Conservation (phyloP, 2,329 filamentous ascomycete genomes). For the Fusarium nelsonii region DNA sequence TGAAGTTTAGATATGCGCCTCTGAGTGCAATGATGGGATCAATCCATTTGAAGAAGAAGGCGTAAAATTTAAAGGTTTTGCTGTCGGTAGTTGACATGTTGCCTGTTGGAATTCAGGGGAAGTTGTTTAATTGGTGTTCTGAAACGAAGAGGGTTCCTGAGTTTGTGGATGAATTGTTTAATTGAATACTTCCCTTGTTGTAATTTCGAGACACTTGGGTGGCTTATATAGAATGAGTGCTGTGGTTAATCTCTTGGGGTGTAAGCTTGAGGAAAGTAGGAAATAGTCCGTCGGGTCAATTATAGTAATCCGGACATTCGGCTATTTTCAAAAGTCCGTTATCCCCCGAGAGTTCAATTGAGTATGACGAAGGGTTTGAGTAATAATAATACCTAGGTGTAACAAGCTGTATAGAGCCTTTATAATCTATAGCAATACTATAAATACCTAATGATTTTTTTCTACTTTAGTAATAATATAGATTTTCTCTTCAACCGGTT, state of each 20-base stretch:
- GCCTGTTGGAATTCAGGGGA: not conserved
- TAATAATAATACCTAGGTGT: not conserved
- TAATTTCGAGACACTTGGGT: not conserved
- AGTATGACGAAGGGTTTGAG: not conserved
- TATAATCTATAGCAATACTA: too few species aligned
- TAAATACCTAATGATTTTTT: too few species aligned
- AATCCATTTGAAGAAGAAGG: slow-evolving; percentile 21
- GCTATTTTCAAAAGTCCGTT: slow-evolving; percentile 1
- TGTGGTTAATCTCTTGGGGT: not conserved
- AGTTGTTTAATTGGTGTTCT: not conserved
- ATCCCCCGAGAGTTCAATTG: too few species aligned
- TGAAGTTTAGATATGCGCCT: slow-evolving; percentile 20
- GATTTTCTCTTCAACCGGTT: too few species aligned
- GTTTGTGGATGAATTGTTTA: not conserved
- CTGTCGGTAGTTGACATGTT: not conserved
- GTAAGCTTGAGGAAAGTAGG: not conserved
- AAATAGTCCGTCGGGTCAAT: slow-evolving; percentile 1
- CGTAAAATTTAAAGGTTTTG: not conserved
- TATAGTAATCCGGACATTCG: not conserved
- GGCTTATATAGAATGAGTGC: not conserved
- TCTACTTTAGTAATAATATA: too few species aligned
- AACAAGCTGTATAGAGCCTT: not conserved
- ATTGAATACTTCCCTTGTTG: too few species aligned
- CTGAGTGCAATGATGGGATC: slow-evolving; percentile 15
- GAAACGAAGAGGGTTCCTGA: too few species aligned